phyloP scores from a whole-genome alignment of 495 filamentous ascomycete genomes.

The Neurospora sp. region DNA sequence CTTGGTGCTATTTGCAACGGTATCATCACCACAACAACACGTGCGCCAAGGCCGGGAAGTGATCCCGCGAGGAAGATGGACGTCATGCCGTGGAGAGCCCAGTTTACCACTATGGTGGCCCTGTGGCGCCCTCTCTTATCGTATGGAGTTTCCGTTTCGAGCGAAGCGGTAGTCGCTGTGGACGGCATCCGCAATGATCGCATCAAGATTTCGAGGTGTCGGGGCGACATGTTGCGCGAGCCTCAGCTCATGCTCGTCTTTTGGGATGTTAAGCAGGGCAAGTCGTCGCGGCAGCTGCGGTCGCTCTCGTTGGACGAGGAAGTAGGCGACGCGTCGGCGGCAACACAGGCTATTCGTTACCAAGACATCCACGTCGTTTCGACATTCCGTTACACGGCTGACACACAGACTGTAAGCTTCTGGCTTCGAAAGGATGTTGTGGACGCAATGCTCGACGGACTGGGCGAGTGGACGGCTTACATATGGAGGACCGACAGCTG shows the following conservation, averaged over 20 bases:
- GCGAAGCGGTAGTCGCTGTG: slow-evolving; percentile 8
- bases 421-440: slow-evolving; percentile 23
- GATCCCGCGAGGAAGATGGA: slow-evolving; percentile 9
- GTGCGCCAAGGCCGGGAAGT: slow-evolving; percentile 13
- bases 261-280: slow-evolving; percentile 8
- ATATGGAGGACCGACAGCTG: slow-evolving; percentile 13
- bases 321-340: slow-evolving; percentile 1
- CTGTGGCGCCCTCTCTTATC: slow-evolving; percentile 22
- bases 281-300: neutral
- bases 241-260: slow-evolving; percentile 22
- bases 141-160: slow-evolving; percentile 15
- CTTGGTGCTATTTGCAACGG: slow-evolving; percentile 15
- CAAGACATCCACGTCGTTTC: slow-evolving; percentile 16
- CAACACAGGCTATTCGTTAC: slow-evolving; percentile 4
- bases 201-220: slow-evolving; percentile 6
- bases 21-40: slow-evolving; percentile 17
- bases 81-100: slow-evolving; percentile 18
- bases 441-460: slow-evolving; percentile 5
- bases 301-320: slow-evolving; percentile 12
- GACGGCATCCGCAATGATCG: slow-evolving; percentile 18
- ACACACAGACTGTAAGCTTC: slow-evolving; percentile 13
- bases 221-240: neutral
- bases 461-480: slow-evolving; percentile 14
- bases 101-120: slow-evolving; percentile 21
- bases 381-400: slow-evolving; percentile 15